Evolutionary conservation across 768 basidiomycete genomes (phyloP), one percentile per base, ranked within the genome.

Genomic region (Xanthoconium purpureum): DNA sequence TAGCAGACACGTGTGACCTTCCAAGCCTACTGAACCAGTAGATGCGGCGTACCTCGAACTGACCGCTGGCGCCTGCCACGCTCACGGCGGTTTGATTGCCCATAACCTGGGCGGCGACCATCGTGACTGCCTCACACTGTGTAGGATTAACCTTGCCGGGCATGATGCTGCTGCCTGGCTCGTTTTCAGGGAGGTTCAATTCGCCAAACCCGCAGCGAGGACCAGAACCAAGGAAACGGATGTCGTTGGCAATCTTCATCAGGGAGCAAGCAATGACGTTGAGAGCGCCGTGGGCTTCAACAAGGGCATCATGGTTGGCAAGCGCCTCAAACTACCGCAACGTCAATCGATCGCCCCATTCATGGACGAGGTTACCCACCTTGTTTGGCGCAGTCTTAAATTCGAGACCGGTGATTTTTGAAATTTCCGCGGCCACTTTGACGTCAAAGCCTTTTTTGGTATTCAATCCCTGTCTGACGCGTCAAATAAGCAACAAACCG

Each of bases 171-270:
- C 93, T 95, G 46, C 97, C 97, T 43, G 97, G 97, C 75, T 99
- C 97, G 72, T 99, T 99, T 76, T 98, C 97, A 12, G 97, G 97
- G 49, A 98, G 76, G 64, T 82, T 86, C 39, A 99, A 78, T 75
- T 99, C 97, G 24, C 97, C 97, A 45, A 99, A 82, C 54, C 97
- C 97, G 67, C 97, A 99, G 43, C 97, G 89, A 56, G 97, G 97
- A 54, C 97, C 97, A 47, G 96, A 98, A 28, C 87, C 96, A 63
- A 99, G 88, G 81, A 89, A 98, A 50, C 97, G 88, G 70, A 99
- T 96, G 68, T 99, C 97, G 71, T 99, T 98, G 47, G 96, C 96
- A 66, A 99, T 98, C 81, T 99, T 99, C 94, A 98, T 97, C 63
- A 98, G 76, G 10, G 94, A 97, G 70, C 89, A 91, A n/a, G 97